Evolutionary conservation across 2,329 filamentous ascomycete species (phyloP).

Genomic region (Chrysoporthe cubensis): DNA sequence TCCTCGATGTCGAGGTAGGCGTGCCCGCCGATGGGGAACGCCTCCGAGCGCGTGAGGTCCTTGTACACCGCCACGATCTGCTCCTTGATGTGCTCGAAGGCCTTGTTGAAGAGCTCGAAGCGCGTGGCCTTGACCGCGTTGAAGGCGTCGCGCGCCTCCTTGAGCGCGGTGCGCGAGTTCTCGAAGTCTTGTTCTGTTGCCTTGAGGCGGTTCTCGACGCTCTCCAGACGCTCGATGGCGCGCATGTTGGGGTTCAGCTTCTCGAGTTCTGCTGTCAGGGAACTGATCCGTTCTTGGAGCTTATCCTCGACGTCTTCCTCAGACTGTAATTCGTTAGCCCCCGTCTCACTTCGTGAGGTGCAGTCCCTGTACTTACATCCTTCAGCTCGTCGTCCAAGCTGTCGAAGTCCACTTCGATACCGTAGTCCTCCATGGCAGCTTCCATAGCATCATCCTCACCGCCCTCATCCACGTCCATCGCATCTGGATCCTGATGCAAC

Average conservation of each 20-base stretch:
- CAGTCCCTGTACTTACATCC: slow-evolving; percentile 57
- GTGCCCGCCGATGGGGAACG: slow-evolving; percentile 91
- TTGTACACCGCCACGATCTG: slow-evolving; percentile 95
- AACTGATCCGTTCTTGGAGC: slow-evolving; percentile 76
- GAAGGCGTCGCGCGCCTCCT: slow-evolving; percentile 80
- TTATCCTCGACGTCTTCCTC: slow-evolving; percentile 73
- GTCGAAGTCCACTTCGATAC: slow-evolving; percentile 87
- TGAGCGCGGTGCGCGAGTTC: slow-evolving; percentile 74
- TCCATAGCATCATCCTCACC: slow-evolving; percentile 64
- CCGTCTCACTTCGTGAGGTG: slow-evolving; percentile 4
- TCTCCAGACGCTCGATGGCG: slow-evolving; percentile 87
- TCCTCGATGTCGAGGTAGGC: slow-evolving; percentile 89
- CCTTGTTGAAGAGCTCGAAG: slow-evolving; percentile 91
- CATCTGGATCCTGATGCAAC: slow-evolving; percentile 76
- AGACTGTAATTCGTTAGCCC: slow-evolving; percentile 55
- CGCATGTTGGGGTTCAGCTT: slow-evolving; percentile 98
- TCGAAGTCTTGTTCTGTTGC: slow-evolving; percentile 89
- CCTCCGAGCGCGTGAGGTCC: slow-evolving; percentile 85
- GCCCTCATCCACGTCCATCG: slow-evolving; percentile 88
- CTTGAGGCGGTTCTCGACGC: slow-evolving; percentile 80
- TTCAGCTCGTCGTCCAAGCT: slow-evolving; percentile 81
- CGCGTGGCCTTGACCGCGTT: slow-evolving; percentile 80
- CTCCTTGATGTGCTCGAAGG: slow-evolving; percentile 91
- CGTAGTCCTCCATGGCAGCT: slow-evolving; percentile 81
- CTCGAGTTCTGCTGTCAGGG: slow-evolving; percentile 78